Conservation (phyloP, 768 basidiomycete genomes). For the Gymnopilus dilepis region DNA sequence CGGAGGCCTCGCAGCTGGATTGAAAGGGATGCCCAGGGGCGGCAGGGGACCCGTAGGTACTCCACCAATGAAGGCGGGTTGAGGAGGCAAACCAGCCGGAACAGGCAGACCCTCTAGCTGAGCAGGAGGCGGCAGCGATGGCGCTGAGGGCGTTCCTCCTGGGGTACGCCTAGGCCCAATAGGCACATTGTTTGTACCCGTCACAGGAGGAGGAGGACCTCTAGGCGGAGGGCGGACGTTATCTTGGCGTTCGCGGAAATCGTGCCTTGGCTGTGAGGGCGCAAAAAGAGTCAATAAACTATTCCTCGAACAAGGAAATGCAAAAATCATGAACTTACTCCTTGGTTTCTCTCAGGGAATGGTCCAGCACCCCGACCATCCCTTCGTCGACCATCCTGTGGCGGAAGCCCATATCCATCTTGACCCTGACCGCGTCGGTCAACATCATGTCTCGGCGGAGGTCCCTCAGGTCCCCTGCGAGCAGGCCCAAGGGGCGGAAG, state of each 20-base stretch:
- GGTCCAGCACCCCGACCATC: conserved; percentile 4
- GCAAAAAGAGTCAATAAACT: neutral
- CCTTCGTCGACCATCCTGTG: conserved; percentile 11
- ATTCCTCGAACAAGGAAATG: neutral
- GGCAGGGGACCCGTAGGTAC: conserved; percentile 3
- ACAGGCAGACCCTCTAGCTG: neutral
- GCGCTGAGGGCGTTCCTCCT: neutral
- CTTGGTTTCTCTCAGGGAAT: conserved; percentile 10
- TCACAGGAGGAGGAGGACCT: conserved; percentile 21
- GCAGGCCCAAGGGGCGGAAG: neutral
- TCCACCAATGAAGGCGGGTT: neutral
- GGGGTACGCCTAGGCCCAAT: conserved; percentile 35
- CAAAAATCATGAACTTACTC: conserved; percentile 5
- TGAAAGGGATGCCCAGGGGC: conserved; percentile 9
- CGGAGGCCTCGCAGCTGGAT: conserved; percentile 25
- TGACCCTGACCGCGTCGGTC: neutral
- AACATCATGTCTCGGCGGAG: conserved; percentile 6
- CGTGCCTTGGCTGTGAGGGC: conserved; percentile 23
- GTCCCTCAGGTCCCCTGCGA: neutral
- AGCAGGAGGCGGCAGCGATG: conserved; percentile 4
- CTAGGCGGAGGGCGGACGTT: conserved; percentile 23
- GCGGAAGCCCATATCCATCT: neutral
- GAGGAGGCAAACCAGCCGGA: neutral
- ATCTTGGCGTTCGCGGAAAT: conserved; percentile 32
- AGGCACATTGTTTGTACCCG: conserved; percentile 45